Evolutionary conservation across 23 red algal genomes (phyloP), one percentile per base, ranked within the genome.

Genomic region (Gracilaria vermiculophylla): DNA sequence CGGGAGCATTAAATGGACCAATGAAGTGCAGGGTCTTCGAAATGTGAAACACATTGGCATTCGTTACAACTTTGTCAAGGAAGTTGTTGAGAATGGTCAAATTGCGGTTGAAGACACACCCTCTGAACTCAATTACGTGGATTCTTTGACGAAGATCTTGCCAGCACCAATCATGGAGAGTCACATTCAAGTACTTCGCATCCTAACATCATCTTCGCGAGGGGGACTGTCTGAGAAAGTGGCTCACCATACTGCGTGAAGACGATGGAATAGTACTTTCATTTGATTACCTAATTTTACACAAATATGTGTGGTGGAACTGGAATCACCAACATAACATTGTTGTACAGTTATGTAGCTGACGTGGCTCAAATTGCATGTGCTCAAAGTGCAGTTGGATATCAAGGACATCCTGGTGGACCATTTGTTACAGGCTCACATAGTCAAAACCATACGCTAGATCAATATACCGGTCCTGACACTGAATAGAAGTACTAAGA

Each of bases 1-100:
- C 42, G 64, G 82, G 19, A 65, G 31, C 16, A 86, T 86, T 37
- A 44, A 20, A n/a, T 74, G 82, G 82, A 67, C 44, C 3, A 58
- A 39, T 35, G 33, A 85, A 8, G 49, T 85, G 20, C 45, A 53
- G 12, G 80, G 80, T 5, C 17, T 76, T 28, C 16, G 64, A 53
- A 48, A 76, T 58, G 62, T 72, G 11, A 86, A 86, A 56, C 82
- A 75, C 47, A 61, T 86, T 36, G 43, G 37, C 15, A 54, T 86
- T 0, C 23, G 53, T 11, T 86, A 75, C 48, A 40, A 1, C 39
- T 55, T 49, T 54, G 82, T 86, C 10, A 51, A 58, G 36, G 64
- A 86, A 55, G 35, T 21, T 0, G 65, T 86, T n/a, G 0, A 74
- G 19, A 36, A 44, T 37, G 19, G 4, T 5, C 34, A 56, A 13